These are phyloP conservation scores for Nematodospora anomalae DNA, from an alignment of 1,139 yeast genomes.

Conservation along the genomic window DNA sequence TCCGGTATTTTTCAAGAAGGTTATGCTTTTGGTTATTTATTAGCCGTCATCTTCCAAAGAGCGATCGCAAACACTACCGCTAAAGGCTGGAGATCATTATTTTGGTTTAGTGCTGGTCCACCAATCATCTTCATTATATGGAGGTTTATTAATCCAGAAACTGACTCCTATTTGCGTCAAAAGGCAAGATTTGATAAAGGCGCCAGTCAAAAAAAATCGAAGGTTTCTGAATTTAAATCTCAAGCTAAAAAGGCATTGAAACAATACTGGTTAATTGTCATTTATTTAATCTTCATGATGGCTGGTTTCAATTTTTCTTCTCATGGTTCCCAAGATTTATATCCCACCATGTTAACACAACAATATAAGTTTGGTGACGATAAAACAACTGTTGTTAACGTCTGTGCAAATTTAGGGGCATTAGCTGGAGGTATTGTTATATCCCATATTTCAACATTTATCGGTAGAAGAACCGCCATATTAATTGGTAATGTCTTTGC, in stretches of 20 bases:
- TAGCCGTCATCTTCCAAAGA: conserved; percentile 44
- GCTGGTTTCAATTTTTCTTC: conserved; percentile 44
- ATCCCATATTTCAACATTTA: conserved; percentile 36
- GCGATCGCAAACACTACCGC: conserved; percentile 35
- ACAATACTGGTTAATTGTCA: conserved; percentile 39
- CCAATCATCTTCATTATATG: conserved; percentile 38
- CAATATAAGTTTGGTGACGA: conserved; percentile 30
- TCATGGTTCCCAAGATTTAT: conserved; percentile 43
- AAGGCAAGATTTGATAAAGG: conserved; percentile 21
- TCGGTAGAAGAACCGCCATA: conserved; percentile 37
- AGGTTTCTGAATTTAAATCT: conserved; percentile 15
- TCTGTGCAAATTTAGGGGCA: conserved; percentile 42
- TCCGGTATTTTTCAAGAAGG: conserved; percentile 46
- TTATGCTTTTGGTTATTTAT: conserved; percentile 44
- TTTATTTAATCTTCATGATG: conserved; percentile 40
- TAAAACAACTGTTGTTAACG: conserved; percentile 37
- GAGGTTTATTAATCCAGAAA: conserved; percentile 39
- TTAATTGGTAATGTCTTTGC: conserved; percentile 64
- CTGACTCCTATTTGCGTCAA: conserved; percentile 34
- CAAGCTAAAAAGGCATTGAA: conserved; percentile 30
- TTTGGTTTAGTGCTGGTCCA: conserved; percentile 47
- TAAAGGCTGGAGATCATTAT: conserved; percentile 40
- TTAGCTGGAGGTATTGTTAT: conserved; percentile 36
- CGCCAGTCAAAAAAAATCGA: conserved; percentile 15
- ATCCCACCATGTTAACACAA: conserved; percentile 35